Evolutionary conservation across 2,329 filamentous ascomycete genomes (phyloP), one percentile per base, ranked within the genome.

Genomic region (Sclerotiophoma versabilis): DNA sequence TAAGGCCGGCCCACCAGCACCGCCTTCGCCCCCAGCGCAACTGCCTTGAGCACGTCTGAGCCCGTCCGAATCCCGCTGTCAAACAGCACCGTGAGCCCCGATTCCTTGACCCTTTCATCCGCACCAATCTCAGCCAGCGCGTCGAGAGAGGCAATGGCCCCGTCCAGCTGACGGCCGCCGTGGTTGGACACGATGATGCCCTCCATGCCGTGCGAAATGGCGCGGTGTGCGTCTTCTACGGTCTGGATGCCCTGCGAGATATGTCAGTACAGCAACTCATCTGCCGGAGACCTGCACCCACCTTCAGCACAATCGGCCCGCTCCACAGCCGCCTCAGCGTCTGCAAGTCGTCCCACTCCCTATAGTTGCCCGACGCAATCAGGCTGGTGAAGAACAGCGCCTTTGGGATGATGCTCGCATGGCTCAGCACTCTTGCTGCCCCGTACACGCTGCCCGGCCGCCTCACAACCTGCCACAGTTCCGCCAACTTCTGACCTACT

Each of bases 161-260:
- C 74, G 48, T 75, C 67, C 2, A 75, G 61, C 50, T 76, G 74
- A 30, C 74, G 55, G 3, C 74, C 74, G 5, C 72, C 73, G 50
- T 76, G 74, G 38, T 76, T 75, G 11, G 69, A 72, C 2, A 76
- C 73, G 10, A 76, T 56, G 41, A 76, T 75, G 8, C 74, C 74
- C 38, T 75, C 67, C 60, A 75, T 71, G 4, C 71, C 72, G 33
- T 69, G 51, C 2, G 72, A 64, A 12, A 75, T 69, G 6, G 73
- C 73, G 12, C 57, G 58, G 36, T 72, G 67, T 0, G 74, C 73
- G 54, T 76, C 74, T 36, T 73, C 71, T 0, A 74, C 63, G 3
- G 68, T 74, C 45, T 76, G 74, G 30, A 76, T 75, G 6, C 74
- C 74, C 51, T 54, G 39, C 1, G 4, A 17, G 5, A 1, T n/a